Conservation (phyloP, 768 basidiomycete genomes). For the Suillus ampliporus region DNA sequence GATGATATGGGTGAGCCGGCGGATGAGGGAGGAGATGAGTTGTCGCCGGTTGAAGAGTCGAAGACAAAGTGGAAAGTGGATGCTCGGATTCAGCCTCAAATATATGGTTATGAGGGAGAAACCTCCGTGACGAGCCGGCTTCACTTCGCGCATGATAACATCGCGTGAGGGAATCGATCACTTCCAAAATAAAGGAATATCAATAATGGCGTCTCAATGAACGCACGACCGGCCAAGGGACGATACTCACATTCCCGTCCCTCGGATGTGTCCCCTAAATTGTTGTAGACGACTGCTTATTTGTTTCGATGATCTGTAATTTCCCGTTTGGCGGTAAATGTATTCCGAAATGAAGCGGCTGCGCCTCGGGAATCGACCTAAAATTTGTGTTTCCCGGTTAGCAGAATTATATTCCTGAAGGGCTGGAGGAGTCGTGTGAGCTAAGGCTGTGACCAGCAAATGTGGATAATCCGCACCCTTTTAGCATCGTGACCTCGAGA, state of each 20-base stretch:
- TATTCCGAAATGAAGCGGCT: conserved; percentile 84
- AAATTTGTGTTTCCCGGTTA: conserved; percentile 70
- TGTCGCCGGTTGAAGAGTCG: conserved; percentile 17
- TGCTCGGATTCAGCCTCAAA: conserved; percentile 20
- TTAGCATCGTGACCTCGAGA: conserved; percentile 76
- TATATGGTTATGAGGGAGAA: conserved; percentile 20
- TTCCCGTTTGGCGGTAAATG: conserved; percentile 71
- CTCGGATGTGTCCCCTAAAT: conserved; percentile 72
- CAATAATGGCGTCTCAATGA: conserved; percentile 29
- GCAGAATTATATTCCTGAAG: conserved; percentile 73
- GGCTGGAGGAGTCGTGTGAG: conserved; percentile 46
- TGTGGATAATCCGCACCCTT: conserved; percentile 58
- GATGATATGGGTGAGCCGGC: conserved; percentile 21
- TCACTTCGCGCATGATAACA: conserved; percentile 34
- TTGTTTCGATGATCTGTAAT: conserved; percentile 75
- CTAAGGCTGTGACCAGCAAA: conserved; percentile 15
- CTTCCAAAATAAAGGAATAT: conserved; percentile 30
- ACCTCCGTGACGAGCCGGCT: conserved; percentile 25
- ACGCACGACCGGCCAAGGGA: conserved; percentile 19
- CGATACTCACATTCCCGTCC: conserved; percentile 67
- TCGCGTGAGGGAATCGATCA: conserved; percentile 40
- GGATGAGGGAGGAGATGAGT: conserved; percentile 25
- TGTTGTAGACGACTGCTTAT: conserved; percentile 84
- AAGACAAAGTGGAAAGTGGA: conserved; percentile 33
- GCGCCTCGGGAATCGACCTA: conserved; percentile 78